Conservation (phyloP, 2,329 filamentous ascomycete species). For the Pseudopyricularia javanii region DNA sequence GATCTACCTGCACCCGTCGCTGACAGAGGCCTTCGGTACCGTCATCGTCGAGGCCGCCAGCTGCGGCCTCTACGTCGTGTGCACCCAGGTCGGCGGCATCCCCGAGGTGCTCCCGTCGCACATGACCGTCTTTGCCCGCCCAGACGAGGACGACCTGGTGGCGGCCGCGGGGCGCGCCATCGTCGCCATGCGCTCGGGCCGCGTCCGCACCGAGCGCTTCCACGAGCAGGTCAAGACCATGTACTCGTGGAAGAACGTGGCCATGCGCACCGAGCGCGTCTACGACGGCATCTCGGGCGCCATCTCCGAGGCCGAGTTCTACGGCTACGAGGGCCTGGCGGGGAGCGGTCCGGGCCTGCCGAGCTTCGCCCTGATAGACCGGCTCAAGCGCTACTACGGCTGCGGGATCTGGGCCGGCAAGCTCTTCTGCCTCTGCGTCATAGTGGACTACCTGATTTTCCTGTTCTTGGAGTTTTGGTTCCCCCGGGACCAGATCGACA, state of each 20-base stretch:
- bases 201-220: constrained; percentile 83
- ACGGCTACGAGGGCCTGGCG: constrained; percentile 51
- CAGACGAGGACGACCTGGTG: constrained; percentile 91
- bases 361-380: constrained; percentile 86
- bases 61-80: constrained; percentile 92
- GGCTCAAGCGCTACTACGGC: constrained; percentile 91
- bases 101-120: constrained; percentile 90
- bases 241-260: constrained; percentile 98
- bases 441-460: constrained; percentile 88
- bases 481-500: constrained; percentile 75
- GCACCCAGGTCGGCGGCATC: constrained; percentile 91
- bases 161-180: constrained; percentile 83
- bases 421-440: constrained; percentile 85
- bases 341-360: constrained; percentile 45
- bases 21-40: constrained; percentile 95
- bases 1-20: constrained; percentile 87
- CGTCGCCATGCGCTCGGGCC: constrained; percentile 69
- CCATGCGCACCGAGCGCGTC: constrained; percentile 82
- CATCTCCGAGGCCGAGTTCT: constrained; percentile 79
- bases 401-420: constrained; percentile 98
- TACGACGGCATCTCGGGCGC: constrained; percentile 86
- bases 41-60: constrained; percentile 96
- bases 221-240: constrained; percentile 96
- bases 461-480: constrained; percentile 79
- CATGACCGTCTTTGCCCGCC: constrained; percentile 96